These are phyloP conservation scores for Sclerospora graminicola DNA, from an alignment of 352 stramenopile species.

Conservation along the genomic window DNA sequence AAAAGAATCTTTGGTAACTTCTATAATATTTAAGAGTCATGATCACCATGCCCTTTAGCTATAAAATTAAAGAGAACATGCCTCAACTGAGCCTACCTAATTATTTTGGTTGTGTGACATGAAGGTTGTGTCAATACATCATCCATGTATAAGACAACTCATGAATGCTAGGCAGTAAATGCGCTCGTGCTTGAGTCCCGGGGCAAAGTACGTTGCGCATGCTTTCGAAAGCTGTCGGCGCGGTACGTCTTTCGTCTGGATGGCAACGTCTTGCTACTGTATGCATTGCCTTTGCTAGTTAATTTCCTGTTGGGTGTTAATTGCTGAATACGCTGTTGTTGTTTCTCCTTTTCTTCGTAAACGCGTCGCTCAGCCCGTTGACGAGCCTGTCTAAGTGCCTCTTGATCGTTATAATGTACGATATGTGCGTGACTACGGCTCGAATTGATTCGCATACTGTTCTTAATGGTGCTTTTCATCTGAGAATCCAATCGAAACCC, in stretches of 20 bases:
- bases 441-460: conserved; percentile 72
- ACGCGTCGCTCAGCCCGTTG: conserved; percentile 56
- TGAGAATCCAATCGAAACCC: conserved; percentile 58
- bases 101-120: too few relatives aligned
- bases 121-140: too few relatives aligned
- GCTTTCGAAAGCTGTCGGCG: conserved; percentile 32
- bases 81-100: too few relatives aligned
- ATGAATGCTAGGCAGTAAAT: conserved; percentile 17
- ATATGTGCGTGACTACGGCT: conserved; percentile 58
- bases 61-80: too few relatives aligned
- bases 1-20: too few relatives aligned
- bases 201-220: conserved; percentile 21
- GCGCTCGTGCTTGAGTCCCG: conserved; percentile 11
- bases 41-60: too few relatives aligned
- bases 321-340: conserved; percentile 45
- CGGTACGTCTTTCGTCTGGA: conserved; percentile 41
- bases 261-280: conserved; percentile 38
- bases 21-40: too few relatives aligned
- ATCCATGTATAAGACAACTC: too few relatives aligned
- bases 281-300: conserved; percentile 18
- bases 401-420: conserved; percentile 55
- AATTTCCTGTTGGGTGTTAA: conserved; percentile 24
- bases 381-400: conserved; percentile 33
- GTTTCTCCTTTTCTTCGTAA: conserved; percentile 56
- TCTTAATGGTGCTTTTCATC: conserved; percentile 66